These are phyloP conservation scores for Saccharum spontaneum DNA, from an alignment of 176 grass and related monocot genomes.

Conservation along the genomic window DNA sequence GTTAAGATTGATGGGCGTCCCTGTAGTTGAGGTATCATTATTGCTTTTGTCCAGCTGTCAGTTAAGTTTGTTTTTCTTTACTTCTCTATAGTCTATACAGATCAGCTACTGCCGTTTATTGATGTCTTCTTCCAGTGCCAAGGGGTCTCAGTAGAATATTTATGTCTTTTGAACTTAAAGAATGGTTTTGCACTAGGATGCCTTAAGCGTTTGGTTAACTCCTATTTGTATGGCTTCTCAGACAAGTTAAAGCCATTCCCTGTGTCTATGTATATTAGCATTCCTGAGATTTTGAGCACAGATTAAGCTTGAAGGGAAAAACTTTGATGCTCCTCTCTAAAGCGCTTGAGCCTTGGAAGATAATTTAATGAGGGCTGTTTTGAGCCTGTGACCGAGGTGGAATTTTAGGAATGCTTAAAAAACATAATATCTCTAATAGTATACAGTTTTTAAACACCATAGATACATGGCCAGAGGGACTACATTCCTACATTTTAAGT, in stretches of 20 bases:
- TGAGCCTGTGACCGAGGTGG: background rate
- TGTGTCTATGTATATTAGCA: background rate
- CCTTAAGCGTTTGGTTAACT: conserved; percentile 11
- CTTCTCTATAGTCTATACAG: background rate
- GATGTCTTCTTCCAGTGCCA: conserved; percentile 13
- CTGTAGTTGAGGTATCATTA: conserved; percentile 71
- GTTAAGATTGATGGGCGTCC: conserved; percentile 86
- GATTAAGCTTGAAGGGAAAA: background rate
- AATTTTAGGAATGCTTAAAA: background rate
- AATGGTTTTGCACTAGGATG: background rate
- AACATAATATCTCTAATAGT: background rate
- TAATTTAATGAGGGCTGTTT: background rate
- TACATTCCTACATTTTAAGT: background rate
- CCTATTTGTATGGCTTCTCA: conserved; percentile 9
- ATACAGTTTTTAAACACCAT: background rate
- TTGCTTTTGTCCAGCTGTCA: background rate
- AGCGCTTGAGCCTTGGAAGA: background rate
- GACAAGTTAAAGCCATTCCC: conserved; percentile 1
- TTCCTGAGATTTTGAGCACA: background rate
- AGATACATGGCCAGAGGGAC: no score
- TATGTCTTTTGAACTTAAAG: background rate
- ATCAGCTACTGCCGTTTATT: conserved; percentile 13
- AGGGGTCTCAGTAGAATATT: background rate
- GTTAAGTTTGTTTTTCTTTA: conserved; percentile 16
- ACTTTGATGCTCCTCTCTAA: background rate